A percentile compares a stretch with the other conserved stretches of the same genome.
These are phyloP conservation scores for Leptographium flavum DNA, from an alignment of 2,329 filamentous ascomycete genomes.

Conservation along the genomic window DNA sequence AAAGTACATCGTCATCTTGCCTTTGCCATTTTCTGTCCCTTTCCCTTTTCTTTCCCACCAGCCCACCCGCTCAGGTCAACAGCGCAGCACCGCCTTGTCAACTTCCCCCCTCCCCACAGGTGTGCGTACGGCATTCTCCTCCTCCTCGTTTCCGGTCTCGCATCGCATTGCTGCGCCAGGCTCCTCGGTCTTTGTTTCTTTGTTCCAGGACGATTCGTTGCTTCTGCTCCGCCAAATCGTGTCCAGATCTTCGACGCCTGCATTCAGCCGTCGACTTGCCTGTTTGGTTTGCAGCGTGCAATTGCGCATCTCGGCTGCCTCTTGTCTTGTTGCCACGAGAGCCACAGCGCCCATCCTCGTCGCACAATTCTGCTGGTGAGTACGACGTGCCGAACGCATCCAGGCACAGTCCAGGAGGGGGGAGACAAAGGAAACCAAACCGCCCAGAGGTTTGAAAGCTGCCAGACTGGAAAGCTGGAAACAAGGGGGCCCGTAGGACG, in stretches of 20 bases:
- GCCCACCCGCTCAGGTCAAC: slow-evolving; percentile 15
- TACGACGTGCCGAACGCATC: not conserved
- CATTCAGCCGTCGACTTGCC: not conserved
- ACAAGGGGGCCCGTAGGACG: no score
- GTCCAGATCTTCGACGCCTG: not conserved
- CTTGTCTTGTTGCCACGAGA: not conserved
- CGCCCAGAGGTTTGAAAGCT: no score
- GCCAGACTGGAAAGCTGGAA: no score
- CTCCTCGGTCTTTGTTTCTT: not conserved
- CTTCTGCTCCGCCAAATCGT: not conserved
- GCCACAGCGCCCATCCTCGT: not conserved
- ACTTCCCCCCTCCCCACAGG: slow-evolving; percentile 20
- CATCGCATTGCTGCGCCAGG: not conserved
- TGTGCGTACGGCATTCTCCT: slow-evolving; percentile 22
- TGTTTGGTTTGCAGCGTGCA: not conserved
- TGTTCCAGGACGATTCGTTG: not conserved
- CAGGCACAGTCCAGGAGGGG: no score
- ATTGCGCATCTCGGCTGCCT: not conserved
- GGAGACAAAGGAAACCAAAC: not conserved
- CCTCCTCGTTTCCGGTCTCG: not conserved
- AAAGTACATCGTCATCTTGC: slow-evolving; percentile 14
- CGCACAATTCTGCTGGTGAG: not conserved
- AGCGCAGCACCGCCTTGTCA: slow-evolving; percentile 27
- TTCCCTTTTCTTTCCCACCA: slow-evolving; percentile 7
- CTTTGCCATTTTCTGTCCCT: slow-evolving; percentile 2